Evolutionary conservation across 139 green algal genomes (phyloP).

Genomic region (Gonium pectorale): DNA sequence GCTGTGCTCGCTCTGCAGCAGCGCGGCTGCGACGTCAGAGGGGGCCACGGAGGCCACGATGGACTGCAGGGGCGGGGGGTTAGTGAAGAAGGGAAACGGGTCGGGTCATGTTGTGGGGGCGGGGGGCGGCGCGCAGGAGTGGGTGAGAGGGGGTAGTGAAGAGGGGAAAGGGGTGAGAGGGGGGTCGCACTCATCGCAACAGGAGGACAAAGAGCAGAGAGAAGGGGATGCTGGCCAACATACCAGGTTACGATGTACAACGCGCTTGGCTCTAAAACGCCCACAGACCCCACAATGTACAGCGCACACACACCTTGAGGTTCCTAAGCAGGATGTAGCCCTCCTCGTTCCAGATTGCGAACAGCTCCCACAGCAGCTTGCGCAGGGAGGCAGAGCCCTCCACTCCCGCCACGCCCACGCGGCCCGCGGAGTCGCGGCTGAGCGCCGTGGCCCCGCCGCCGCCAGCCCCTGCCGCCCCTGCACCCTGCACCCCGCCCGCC

Average conservation of each 20-base stretch:
- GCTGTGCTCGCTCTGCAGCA: background rate
- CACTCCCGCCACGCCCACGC: background rate
- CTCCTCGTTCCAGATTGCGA: constrained; percentile 72
- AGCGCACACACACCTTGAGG: constrained; percentile 42
- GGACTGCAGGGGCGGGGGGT: background rate
- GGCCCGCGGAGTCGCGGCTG: background rate
- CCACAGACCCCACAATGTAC: too few species aligned
- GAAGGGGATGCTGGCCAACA: too few species aligned
- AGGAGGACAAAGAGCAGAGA: too few species aligned
- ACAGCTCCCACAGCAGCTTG: constrained; percentile 70
- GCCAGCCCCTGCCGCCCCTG: constrained; percentile 4
- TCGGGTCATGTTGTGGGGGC: background rate
- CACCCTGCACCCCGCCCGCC: background rate
- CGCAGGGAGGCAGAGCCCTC: constrained; percentile 8
- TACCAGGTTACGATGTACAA: too few species aligned
- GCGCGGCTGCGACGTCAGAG: background rate
- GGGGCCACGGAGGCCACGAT: background rate
- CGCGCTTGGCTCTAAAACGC: too few species aligned
- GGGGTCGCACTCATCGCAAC: too few species aligned
- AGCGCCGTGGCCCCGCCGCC: background rate
- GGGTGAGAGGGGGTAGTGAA: background rate
- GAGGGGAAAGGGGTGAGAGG: background rate
- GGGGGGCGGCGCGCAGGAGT: background rate
- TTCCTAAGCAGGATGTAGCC: constrained; percentile 42
- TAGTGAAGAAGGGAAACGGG: background rate